Evolutionary conservation across 441 rosid species (phyloP), one percentile per base, ranked within the genome.

Genomic region (Viola pubescens): DNA sequence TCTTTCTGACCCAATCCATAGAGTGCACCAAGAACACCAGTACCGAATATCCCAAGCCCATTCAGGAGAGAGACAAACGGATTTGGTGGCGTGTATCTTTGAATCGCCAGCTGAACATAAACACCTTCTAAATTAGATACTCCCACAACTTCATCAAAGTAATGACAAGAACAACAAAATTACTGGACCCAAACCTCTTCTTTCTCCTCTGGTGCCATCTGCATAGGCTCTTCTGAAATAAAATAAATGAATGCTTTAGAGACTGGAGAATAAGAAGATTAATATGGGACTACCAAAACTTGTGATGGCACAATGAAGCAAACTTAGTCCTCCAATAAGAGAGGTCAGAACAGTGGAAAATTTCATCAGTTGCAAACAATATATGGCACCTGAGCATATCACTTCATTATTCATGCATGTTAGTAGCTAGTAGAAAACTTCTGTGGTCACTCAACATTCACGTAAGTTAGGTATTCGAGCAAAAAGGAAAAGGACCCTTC

Each of bases 21-120:
- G 47, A 94, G 86, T 54, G 97, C 83, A 71, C 91, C 96, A 37
- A 94, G 95, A 66, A 86, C 79, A 46, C 87, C 89, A 53, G 80
- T 68, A 56, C 89, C 76, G 54, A 94, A 75, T 60, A 88, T 75
- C 56, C 99, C 97, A 40, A 90, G 78, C 64, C 83, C 87, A 70
- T 90, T 90, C 64, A 88, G 72, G 54, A 90, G 77, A 78, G 87
- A 79, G 54, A 85, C 45, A 70, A 90, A 69, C 42, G 88, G 79
- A 69, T 82, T 88, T 14, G 84, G 70, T 5, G 86, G 62, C n/a
- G 77, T 62, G 64, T 54, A 75, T 71, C 56, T 71, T 60, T 64
- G 65, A 52, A 74, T 71, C 63, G 76, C 76, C 68, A 68, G 79
- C 94, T 82, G 82, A 43, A 70, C 72, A 66, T 38, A 57, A 63